Evolutionary conservation across 257 asterid genomes (phyloP), one percentile per base, ranked within the genome.

Genomic region (Capsicum rhomboideum): DNA sequence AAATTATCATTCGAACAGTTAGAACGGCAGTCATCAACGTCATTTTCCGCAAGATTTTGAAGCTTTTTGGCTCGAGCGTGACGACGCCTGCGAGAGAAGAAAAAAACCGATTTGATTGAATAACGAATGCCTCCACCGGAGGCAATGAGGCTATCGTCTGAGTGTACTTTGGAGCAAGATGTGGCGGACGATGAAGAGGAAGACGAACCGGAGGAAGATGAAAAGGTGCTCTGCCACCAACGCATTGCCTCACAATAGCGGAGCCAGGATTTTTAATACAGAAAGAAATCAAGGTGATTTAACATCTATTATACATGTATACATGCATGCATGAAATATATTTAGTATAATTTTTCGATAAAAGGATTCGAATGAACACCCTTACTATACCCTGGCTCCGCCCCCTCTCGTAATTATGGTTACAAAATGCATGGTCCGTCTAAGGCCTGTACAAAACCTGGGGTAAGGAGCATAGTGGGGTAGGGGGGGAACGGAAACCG

Each of bases 81-180:
- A 18, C 79, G 87, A 37, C 93, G 93, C 82, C n/a, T 61, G 74
- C 83, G 82, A 26, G 75, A 79, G 10, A 82, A 87, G 31, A 87
- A 89, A 53, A 91, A 85, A 37, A 89, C 67, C 37, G 92, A 53
- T 64, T 85, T 93, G 13, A 66, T 81, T 5, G 89, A 42, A 80
- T 69, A 50, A 81, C 91, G 79, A 34, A 85, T n/a, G 13, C 79
- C 84, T 21, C 80, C 84, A 54, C 50, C 71, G 58, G 88, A 86
- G 64, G 63, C 56, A 20, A 88, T 66, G 28, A 86, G 59, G 72
- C 50, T 86, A 9, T 91, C 94, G 58, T 88, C 94, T 61, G 97
- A 89, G 82, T 83, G 86, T 50, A 92, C 83, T 86, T 86, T 92
- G 28, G 91, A 84, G 40, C 40, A 34, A 34, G 40, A 34, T 34